Evolutionary conservation across 208 protist genomes (phyloP), one percentile per base, ranked within the genome.

Genomic region (Wallacemonas sp.): DNA sequence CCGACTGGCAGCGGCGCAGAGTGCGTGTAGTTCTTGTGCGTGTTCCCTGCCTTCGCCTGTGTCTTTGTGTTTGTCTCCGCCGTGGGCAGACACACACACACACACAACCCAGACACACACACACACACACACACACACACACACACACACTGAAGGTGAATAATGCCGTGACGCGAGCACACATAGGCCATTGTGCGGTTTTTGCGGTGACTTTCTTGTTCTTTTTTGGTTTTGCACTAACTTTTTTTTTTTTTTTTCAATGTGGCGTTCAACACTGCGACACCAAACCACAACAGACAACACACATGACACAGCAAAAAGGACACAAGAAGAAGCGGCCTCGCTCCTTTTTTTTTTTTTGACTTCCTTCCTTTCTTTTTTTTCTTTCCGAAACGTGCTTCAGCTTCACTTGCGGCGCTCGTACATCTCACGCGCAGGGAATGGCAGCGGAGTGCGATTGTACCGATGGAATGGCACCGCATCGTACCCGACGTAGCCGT

Each of bases 401-500:
- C n/a, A n/a, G n/a, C 22, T 14, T 75, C 70, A 93, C 72, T 93
- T 93, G 31, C 90, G 75, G 27, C 90, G 76, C 67, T 92, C 90
- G 73, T 96, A 96, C n/a, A 96, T 81, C 60, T 94, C 90, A 15
- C 83, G 77, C 19, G 90, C 90, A 0, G 86, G 86, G 69, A 91
- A 93, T 11, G 87, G 82, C 36, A 94, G 72, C 28, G 87, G 83
- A 0, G 77, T 74, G 46, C 90, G 82, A 72, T 92, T 96, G 81
- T 96, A 96, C 17, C 90, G 86, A 66, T 96, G 87, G 61, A 85
- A 89, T 17, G 80, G 77, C 8, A 93, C 83, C 14, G 82, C 76
- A 70, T 96, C 90, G 64, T 96, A 96, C 17, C 87, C 90, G 15
- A 87, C 86, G 70, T 93, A 93, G 19, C 90, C 90, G 68, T 92